These are phyloP conservation scores for Candida michaelii DNA, from an alignment of 805 yeast genomes.

Conservation along the genomic window DNA sequence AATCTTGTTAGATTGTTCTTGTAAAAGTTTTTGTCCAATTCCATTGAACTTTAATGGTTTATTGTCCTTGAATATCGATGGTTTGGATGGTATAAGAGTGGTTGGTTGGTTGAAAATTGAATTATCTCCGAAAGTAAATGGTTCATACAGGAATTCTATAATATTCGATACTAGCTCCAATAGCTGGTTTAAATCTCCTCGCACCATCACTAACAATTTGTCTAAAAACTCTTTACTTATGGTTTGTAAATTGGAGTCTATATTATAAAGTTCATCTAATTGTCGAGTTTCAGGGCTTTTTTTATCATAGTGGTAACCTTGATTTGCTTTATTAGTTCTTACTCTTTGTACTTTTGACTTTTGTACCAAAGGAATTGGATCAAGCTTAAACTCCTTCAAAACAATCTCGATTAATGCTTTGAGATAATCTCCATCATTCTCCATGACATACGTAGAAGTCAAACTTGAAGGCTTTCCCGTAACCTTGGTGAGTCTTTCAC, in stretches of 20 bases:
- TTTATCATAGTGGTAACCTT: not conserved
- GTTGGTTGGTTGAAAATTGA: not conserved
- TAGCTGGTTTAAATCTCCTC: constrained; percentile 9
- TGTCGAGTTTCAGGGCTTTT: constrained; percentile 1
- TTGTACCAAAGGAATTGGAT: not conserved
- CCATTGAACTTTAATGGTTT: not conserved
- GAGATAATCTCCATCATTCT: constrained; percentile 6
- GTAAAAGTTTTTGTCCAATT: not conserved
- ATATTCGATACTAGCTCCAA: constrained; percentile 7
- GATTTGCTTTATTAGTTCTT: not conserved
- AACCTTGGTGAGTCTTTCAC: not conserved
- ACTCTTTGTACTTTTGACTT: constrained; percentile 1
- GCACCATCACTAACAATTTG: constrained; percentile 9
- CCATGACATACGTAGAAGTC: not conserved
- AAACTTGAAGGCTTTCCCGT: not conserved
- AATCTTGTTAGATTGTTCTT: not conserved
- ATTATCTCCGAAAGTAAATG: constrained; percentile 4
- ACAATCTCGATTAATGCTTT: constrained; percentile 10
- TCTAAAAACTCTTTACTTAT: constrained; percentile 6
- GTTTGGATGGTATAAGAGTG: too few relatives aligned
- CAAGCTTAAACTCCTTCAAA: constrained; percentile 1
- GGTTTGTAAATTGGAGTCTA: not conserved
- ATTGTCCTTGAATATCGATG: not conserved
- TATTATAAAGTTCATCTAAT: constrained; percentile 5
- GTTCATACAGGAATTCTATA: constrained; percentile 6